Conservation (phyloP, 2,329 filamentous ascomycete species). For the Gaeumannomyces sp. region DNA sequence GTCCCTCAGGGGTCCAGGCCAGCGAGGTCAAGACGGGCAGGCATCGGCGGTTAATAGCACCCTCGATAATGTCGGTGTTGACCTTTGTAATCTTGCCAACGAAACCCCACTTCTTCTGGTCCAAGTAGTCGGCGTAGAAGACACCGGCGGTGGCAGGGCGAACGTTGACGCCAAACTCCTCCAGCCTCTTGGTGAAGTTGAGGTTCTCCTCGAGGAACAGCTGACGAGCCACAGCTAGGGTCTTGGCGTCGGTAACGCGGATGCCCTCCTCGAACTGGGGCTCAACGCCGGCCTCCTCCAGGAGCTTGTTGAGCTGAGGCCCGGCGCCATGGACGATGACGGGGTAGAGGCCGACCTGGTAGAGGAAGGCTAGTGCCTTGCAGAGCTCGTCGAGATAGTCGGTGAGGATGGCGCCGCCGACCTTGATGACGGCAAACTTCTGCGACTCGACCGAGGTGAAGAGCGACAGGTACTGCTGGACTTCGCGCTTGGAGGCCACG, state of each 20-base stretch:
- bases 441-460: slow-evolving; percentile 96
- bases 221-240: slow-evolving; percentile 80
- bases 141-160: slow-evolving; percentile 85
- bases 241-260: slow-evolving; percentile 91
- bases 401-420: slow-evolving; percentile 90
- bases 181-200: slow-evolving; percentile 82
- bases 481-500: slow-evolving; percentile 92
- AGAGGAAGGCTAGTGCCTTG: slow-evolving; percentile 81
- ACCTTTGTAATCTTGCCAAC: slow-evolving; percentile 95
- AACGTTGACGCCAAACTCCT: slow-evolving; percentile 82
- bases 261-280: slow-evolving; percentile 96
- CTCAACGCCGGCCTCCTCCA: slow-evolving; percentile 87
- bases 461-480: slow-evolving; percentile 94
- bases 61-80: slow-evolving; percentile 84
- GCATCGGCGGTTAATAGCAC: slow-evolving; percentile 83
- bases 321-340: slow-evolving; percentile 94
- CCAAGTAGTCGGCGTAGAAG: slow-evolving; percentile 87
- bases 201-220: slow-evolving; percentile 95
- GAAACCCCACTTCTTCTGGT: slow-evolving; percentile 92
- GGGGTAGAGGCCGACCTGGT: slow-evolving; percentile 90
- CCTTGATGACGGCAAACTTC: slow-evolving; percentile 97
- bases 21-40: slow-evolving; percentile 93
- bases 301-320: slow-evolving; percentile 86
- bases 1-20: slow-evolving; percentile 86
- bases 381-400: slow-evolving; percentile 91